Base-by-base conservation (phyloP, 495 filamentous ascomycete genomes). In the Lepidopterella palustris region DNA sequence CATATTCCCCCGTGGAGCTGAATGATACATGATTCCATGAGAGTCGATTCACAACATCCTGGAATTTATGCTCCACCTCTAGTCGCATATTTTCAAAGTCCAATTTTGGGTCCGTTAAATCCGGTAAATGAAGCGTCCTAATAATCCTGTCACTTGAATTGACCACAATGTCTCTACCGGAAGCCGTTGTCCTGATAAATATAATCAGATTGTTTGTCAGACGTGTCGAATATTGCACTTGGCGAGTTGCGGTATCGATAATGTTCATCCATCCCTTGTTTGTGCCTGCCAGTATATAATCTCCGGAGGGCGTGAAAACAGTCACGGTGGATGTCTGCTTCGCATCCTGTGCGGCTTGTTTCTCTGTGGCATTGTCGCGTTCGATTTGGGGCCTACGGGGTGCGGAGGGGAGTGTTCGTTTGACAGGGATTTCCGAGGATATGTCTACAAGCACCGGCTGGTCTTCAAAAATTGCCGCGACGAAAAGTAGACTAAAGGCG, bases 21-120 rank as follows among this genome's bases (percentile, higher is more conserved):
- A 99, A 97, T 0, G 91, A 84, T 28, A 95, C 90, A 69, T 96
- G 89, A 68, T 96, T 97, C 93, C 93, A 99, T 28, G 87, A 86
- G 10, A 97, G 78, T 26, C 87, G 83, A 68, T 97, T 96, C 20
- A 99, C 92, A 3, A 97, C 88, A 71, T 99, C 93, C 73, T 97
- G 92, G 68, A 97, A 97, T 71, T 96, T 97, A 71, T 97, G 95
- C 70, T 99, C 95, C 23, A 97, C 86, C 31, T 92, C 88, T 21
- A 99, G 79, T 58, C 88, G 84, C 65, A 97, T 88, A 13, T 80
- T 85, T 58, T 87, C 84, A 11, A 78, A 79, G 57, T 86, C 80
- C 24, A 88, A 73, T 53, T 81, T 79, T 18, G 69, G 62, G 73
- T 76, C 42, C 73, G 79, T 54, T 5, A 87, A 73, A 63, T 87